Conservation (phyloP, 805 yeast species). For the Candida cerambycidarum region DNA sequence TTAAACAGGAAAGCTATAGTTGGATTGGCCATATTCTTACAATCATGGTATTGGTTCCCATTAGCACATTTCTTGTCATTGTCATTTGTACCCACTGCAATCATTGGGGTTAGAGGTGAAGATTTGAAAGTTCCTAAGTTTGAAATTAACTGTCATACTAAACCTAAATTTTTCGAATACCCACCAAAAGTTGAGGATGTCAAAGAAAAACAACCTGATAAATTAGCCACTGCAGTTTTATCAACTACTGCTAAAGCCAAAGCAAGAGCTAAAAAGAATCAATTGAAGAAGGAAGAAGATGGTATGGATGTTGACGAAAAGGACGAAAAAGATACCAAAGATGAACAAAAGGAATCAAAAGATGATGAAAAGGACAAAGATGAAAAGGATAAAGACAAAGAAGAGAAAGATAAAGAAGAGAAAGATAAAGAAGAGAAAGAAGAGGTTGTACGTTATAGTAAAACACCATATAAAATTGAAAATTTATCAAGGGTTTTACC, state of each 20-base stretch:
- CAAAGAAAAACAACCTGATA: slow-evolving; percentile 80
- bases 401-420: no score
- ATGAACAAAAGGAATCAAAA: slow-evolving; percentile 14
- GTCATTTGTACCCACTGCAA: slow-evolving; percentile 89
- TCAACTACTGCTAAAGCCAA: slow-evolving; percentile 94
- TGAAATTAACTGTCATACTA: slow-evolving; percentile 76
- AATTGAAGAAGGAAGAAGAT: slow-evolving; percentile 46
- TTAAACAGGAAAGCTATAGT: slow-evolving; percentile 88
- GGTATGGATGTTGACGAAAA: slow-evolving; percentile 42
- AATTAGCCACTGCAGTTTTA: slow-evolving; percentile 87
- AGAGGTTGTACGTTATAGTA: slow-evolving; percentile 52
- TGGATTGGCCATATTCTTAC: slow-evolving; percentile 85
- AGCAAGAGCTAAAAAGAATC: slow-evolving; percentile 77
- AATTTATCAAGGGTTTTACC: slow-evolving; percentile 91
- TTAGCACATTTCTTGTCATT: slow-evolving; percentile 88
- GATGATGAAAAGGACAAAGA: slow-evolving; percentile 12
- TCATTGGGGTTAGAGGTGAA: slow-evolving; percentile 73
- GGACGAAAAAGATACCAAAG: slow-evolving; percentile 11
- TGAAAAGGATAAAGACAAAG: slow-evolving; percentile 37
- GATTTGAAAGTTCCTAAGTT: slow-evolving; percentile 87
- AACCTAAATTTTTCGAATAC: slow-evolving; percentile 76
- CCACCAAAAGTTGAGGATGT: slow-evolving; percentile 86
- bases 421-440: slow-evolving; percentile 24
- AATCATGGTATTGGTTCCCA: slow-evolving; percentile 99
- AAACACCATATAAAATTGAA: slow-evolving; percentile 65